Base-by-base conservation (phyloP, 2,329 filamentous ascomycete genomes). In the Nothopassalora personata region DNA sequence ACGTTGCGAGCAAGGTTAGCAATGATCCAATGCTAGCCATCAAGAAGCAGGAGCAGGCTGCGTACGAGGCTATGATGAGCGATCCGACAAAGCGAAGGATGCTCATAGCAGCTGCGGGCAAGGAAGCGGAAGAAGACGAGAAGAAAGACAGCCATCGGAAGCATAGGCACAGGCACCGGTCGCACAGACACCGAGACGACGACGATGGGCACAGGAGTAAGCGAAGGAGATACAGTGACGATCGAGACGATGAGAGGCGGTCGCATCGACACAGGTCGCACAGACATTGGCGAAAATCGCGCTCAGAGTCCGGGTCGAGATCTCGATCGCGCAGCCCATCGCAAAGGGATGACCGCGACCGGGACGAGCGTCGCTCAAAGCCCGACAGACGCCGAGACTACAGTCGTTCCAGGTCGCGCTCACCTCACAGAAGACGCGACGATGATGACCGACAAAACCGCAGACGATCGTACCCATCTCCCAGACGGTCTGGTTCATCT, bases 1-100 rank as follows among this genome's bases (percentile, higher is more conserved):
- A 99, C 73, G 91, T 87, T 0, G 88, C 90, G 31, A 76, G 85
- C 51, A 99, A 99, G 77, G 86, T 97, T 50, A 82, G 91, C 64
- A 89, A 95, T 65, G 94, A 99, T 71, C 94, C 94, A 0, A 81
- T 99, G 68, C 79, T 97, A 34, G 90, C 92, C 27, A 97, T 99
- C 73, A 96, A 96, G 80, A 89, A 86, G 72, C 88, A 95, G 71
- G 92, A 97, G 72, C 74, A 75, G 56, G 73, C 73, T 8, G 73
- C 72, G 28, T 72, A 73, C 43, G 73, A 76, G 61, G 83, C 86
- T 8, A 87, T 91, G 84, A 91, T 90, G 84, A 90, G 86, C 66
- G 88, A 91, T 67, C 87, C 88, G 0, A 80, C 83, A 63, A 86
- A 83, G 76, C 80, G 87, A 63, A 79, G 82, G 60, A 84, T 89